Evolutionary conservation across 2,329 filamentous ascomycete species (phyloP).

Genomic region (Pseudocercospora cruenta): DNA sequence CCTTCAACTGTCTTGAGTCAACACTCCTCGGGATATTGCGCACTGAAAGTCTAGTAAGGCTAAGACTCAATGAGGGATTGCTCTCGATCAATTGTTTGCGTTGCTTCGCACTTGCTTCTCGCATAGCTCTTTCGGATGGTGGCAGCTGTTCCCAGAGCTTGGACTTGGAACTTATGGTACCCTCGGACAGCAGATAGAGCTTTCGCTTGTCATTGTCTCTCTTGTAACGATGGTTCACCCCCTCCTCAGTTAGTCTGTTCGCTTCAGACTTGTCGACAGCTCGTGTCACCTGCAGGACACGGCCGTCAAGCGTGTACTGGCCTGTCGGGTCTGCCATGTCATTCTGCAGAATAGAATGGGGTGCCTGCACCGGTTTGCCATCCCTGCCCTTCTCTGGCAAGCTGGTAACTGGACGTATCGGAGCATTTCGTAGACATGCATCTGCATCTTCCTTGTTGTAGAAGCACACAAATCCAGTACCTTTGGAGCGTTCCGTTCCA

Average conservation of each 20-base stretch:
- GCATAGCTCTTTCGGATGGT: constrained; percentile 80
- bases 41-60: constrained; percentile 84
- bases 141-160: constrained; percentile 76
- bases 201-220: constrained; percentile 85
- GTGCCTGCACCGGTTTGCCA: constrained; percentile 46
- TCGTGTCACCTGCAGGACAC: constrained; percentile 79
- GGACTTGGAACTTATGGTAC: constrained; percentile 76
- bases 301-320: constrained; percentile 86
- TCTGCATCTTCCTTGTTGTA: constrained; percentile 74
- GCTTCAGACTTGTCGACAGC: constrained; percentile 87
- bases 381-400: constrained; percentile 31
- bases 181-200: constrained; percentile 85
- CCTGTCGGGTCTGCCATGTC: constrained; percentile 80
- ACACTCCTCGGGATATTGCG: constrained; percentile 87
- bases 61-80: constrained; percentile 87
- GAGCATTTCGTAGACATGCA: constrained; percentile 74
- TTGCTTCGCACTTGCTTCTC: constrained; percentile 83
- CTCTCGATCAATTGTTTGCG: constrained; percentile 86
- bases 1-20: constrained; percentile 85
- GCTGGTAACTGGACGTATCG: constrained; percentile 54
- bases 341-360: constrained; percentile 85
- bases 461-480: constrained; percentile 96
- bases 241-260: constrained; percentile 71
- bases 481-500: constrained; percentile 81
- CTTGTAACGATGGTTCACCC: constrained; percentile 63